Evolutionary conservation across 371 early-diverging fungal species (phyloP).

Genomic region (Apophysomyces sp.): DNA sequence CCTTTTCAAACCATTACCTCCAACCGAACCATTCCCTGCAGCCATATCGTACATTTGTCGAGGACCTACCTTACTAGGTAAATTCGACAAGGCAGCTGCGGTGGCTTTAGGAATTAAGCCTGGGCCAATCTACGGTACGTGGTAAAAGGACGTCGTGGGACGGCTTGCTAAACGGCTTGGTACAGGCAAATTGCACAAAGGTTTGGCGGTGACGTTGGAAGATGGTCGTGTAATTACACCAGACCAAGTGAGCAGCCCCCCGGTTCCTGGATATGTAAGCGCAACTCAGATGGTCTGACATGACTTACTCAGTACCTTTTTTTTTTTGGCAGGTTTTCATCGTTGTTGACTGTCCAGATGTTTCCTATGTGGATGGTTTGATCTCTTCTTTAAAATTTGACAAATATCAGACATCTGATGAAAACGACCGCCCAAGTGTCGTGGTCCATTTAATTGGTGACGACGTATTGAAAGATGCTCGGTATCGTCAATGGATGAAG

Average conservation of each 20-base stretch:
- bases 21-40: slow-evolving; percentile 37
- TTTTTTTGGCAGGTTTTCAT: slow-evolving; percentile 58
- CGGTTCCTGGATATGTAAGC: slow-evolving; percentile 36
- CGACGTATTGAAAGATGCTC: slow-evolving; percentile 61
- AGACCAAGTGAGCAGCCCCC: slow-evolving; percentile 60
- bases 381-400: slow-evolving; percentile 47
- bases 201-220: slow-evolving; percentile 62
- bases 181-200: slow-evolving; percentile 61
- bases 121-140: slow-evolving; percentile 68
- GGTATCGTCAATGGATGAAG: slow-evolving; percentile 79
- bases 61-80: slow-evolving; percentile 78
- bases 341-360: slow-evolving; percentile 83
- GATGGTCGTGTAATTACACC: slow-evolving; percentile 78
- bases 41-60: slow-evolving; percentile 76
- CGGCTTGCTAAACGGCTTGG: neutral
- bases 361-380: slow-evolving; percentile 63
- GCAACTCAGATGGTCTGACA: neutral
- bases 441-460: slow-evolving; percentile 74
- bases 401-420: slow-evolving; percentile 28
- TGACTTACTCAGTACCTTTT: neutral
- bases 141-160: neutral
- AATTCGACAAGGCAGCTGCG: slow-evolving; percentile 79
- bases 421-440: slow-evolving; percentile 18
- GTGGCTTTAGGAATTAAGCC: slow-evolving; percentile 71
- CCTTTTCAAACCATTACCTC: slow-evolving; percentile 37